Conservation (phyloP, 176 grass and related monocot species). For the Metroxylon sagu region DNA sequence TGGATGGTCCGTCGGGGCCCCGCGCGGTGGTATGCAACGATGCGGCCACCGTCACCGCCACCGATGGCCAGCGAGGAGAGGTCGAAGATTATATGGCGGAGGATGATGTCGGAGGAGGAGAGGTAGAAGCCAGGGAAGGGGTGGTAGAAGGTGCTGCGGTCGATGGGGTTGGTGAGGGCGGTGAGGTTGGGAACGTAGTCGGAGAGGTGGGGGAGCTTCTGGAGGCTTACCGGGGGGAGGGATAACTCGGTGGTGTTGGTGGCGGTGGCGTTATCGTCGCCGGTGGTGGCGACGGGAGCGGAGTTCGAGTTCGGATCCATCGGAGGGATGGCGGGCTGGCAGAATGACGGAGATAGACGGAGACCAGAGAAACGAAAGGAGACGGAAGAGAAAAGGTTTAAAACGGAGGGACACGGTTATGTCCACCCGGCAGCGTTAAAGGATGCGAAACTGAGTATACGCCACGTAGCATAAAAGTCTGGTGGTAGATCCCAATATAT, state of each 20-base stretch:
- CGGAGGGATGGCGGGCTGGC: too few relatives aligned
- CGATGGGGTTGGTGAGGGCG: constrained; percentile 51
- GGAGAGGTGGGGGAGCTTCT: not conserved
- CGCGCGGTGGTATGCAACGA: constrained; percentile 64
- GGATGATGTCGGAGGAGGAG: constrained; percentile 47
- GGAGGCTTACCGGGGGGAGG: constrained; percentile 8
- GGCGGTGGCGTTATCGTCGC: not conserved
- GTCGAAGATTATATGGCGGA: constrained; percentile 75
- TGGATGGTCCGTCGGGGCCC: constrained; percentile 38
- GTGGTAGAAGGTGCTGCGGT: constrained; percentile 42
- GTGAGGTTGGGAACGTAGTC: constrained; percentile 11
- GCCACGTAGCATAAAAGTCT: too few relatives aligned
- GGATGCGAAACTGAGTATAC: too few relatives aligned
- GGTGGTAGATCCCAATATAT: too few relatives aligned
- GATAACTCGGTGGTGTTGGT: not conserved
- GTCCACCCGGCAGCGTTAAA: too few relatives aligned
- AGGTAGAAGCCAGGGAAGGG: constrained; percentile 74
- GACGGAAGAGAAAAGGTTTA: too few relatives aligned
- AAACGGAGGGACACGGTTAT: too few relatives aligned
- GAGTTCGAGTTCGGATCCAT: too few relatives aligned
- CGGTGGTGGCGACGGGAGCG: not conserved
- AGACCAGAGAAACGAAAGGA: too few relatives aligned
- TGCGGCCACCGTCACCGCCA: not conserved
- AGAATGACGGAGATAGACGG: too few relatives aligned
- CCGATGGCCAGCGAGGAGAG: constrained; percentile 10